Evolutionary conservation across 225 moss, liverwort and hornwort species (phyloP).

Genomic region (Pleurozium schreberi): DNA sequence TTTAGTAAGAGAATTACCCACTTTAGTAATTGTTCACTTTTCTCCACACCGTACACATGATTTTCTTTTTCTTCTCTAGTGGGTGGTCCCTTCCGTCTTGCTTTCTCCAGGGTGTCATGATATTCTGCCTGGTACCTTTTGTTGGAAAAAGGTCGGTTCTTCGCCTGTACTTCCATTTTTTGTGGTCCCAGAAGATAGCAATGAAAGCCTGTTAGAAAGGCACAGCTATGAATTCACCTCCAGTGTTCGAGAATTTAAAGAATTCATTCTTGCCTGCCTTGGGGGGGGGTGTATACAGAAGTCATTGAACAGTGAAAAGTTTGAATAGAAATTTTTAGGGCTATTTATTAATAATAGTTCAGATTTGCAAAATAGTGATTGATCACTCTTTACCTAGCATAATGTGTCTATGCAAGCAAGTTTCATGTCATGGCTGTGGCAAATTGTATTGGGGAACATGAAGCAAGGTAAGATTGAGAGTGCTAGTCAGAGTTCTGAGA

Average conservation of each 20-base stretch:
- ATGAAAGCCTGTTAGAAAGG: background rate
- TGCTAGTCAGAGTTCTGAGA: background rate
- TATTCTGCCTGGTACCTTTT: background rate
- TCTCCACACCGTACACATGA: background rate
- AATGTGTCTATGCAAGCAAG: background rate
- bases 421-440: background rate
- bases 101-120: background rate
- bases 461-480: background rate
- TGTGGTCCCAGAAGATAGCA: background rate
- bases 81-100: background rate
- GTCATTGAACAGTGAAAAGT: background rate
- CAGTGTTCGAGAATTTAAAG: background rate
- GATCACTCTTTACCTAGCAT: background rate
- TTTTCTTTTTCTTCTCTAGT: background rate
- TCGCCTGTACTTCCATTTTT: background rate
- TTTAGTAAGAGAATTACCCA: background rate
- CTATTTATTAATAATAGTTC: background rate
- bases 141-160: background rate
- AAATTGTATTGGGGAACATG: background rate
- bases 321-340: background rate
- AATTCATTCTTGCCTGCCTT: background rate
- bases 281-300: too few relatives aligned
- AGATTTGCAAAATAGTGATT: background rate
- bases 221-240: background rate
- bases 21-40: background rate